These are phyloP conservation scores for Paramecium biaurelia DNA, from an alignment of 73 alveolate genomes.

Conservation along the genomic window DNA sequence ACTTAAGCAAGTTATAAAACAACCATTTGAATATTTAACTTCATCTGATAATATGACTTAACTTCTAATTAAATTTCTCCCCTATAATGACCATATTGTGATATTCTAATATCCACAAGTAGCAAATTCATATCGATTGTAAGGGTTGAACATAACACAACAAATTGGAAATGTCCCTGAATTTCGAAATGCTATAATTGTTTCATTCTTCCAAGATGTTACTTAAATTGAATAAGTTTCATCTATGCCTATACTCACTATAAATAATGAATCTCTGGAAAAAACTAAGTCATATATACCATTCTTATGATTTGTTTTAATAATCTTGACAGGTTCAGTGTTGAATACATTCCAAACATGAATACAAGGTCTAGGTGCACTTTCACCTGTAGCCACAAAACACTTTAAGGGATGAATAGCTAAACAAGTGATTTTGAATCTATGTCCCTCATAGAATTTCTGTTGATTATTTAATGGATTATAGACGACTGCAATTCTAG, in stretches of 20 bases:
- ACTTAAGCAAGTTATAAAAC: constrained; percentile 59
- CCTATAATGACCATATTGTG: constrained; percentile 86
- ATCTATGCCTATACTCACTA: constrained; percentile 57
- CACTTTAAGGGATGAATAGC: constrained; percentile 84
- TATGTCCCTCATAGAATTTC: constrained; percentile 92
- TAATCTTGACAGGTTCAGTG: constrained; percentile 78
- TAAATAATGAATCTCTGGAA: constrained; percentile 55
- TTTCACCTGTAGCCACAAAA: constrained; percentile 95
- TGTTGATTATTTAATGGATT: constrained; percentile 80
- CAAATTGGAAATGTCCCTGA: constrained; percentile 85
- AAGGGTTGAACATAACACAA: constrained; percentile 81
- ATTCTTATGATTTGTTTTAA: constrained; percentile 54
- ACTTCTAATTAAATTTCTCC: constrained; percentile 75
- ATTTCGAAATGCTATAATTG: constrained; percentile 83
- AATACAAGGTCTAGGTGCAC: constrained; percentile 71
- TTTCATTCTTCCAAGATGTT: constrained; percentile 77
- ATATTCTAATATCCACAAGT: constrained; percentile 90
- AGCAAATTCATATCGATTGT: constrained; percentile 77
- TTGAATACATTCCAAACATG: constrained; percentile 93
- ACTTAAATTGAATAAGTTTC: constrained; percentile 67
- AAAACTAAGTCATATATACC: constrained; percentile 40
- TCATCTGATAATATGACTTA: constrained; percentile 59
- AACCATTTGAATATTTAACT: constrained; percentile 39
- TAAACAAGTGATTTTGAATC: constrained; percentile 81
- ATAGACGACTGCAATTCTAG: constrained; percentile 86